Evolutionary conservation across 306 rosid genomes (phyloP), one percentile per base, ranked within the genome.

Genomic region (Dalbergia oliveri): DNA sequence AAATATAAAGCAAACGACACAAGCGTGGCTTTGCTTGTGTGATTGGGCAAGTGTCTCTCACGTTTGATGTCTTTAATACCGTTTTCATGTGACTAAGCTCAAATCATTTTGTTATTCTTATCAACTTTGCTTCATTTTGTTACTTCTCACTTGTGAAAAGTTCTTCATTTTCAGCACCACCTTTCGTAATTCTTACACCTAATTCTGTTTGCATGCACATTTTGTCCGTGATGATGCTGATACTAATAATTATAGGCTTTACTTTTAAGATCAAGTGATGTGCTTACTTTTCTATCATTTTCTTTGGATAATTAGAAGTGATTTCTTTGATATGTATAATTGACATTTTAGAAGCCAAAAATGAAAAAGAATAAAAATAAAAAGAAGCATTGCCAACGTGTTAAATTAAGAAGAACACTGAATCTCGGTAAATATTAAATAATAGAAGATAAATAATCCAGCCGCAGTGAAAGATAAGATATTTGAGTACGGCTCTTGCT

Each of bases 11-110:
- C 39, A n/a, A 37, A 18, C 23, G 4, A n/a, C 4, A 18, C 8
- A 54, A 15, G 75, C n/a, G 39, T 57, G 61, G 44, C 78, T 84
- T 86, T 80, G 85, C 86, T 87, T 82, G 71, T 41, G 66, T 34
- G 69, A 54, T 68, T 45, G 76, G 83, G 23, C 13, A 73, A 79
- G 23, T 72, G 44, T 84, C 63, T 77, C 58, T 0, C 67, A 16
- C 3, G 16, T 4, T 50, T 59, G 4, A 61, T 44, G 4, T 60
- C 19, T n/a, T 0, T 26, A 3, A 6, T 16, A 13, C 23, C 82
- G 49, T 84, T 74, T 74, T 84, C 70, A 51, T 54, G 58, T 54
- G 58, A 33, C 54, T 11, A 11, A 10, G 6, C 58, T 4, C 43
- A 10, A 31, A 21, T 37, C 61, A 18, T 39, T 45, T 50, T 34